Base-by-base conservation (phyloP, 495 filamentous ascomycete genomes). In the Penicillium pulvis region DNA sequence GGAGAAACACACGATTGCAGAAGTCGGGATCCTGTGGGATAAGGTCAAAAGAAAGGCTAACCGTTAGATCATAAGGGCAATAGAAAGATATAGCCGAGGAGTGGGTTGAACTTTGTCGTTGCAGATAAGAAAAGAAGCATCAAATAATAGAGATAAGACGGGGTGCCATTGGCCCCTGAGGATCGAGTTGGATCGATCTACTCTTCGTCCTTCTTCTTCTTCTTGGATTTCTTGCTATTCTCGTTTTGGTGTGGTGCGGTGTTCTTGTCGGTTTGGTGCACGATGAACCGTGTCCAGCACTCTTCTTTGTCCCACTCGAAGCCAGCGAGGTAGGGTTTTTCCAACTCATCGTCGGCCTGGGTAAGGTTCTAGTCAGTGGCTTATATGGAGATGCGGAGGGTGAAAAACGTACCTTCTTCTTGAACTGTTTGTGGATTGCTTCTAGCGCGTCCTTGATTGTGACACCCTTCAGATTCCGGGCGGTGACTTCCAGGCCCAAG, bases 291-390 rank as follows among this genome's bases (percentile, higher is more conserved):
- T 52, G 81, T 83, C 80, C 85, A 88, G 70, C 81, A 90, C 75
- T 93, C 90, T 62, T 94, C 89, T 71, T 90, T 88, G 74, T 93
- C 88, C 91, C 92, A 97, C 79, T 96, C 92, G 81, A 97, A 97
- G 57, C 92, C 92, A 60, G 87, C 87, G 60, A 96, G 85, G 81
- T 91, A 87, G 62, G 92, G 90, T 56, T 83, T 77, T 16, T 90
- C 74, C 51, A 97, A 79, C 69, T 96, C 92, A 69, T 97, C 92
- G 64, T 97, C 92, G 52, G 89, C 85, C 92, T 97, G 67, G 42
- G 49, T 36, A 46, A 58, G 17, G 17, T 46, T 42, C 31, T 19
- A 31, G 57, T 71, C 45, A 68, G 64, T 57, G 4, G 48, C 4
- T 11, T 35, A 26, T 11, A 24, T 14, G 10, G 31, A 2, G 31